These are phyloP conservation scores for Zymoseptoria passerinii DNA, from an alignment of 2,329 filamentous ascomycete species.

Conservation along the genomic window DNA sequence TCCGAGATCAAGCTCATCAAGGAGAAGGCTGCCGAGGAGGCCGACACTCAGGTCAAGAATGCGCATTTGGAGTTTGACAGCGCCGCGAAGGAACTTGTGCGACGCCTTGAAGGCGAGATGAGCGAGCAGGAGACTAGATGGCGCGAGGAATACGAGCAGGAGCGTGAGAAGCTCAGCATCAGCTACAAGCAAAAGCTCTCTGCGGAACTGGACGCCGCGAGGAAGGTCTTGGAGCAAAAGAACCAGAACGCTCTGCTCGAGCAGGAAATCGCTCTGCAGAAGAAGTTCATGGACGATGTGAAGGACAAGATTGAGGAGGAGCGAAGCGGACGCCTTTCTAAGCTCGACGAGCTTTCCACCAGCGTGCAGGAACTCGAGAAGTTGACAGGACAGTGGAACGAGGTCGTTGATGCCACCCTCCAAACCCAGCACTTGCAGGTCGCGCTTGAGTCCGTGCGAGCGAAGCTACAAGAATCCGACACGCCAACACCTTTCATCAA, in stretches of 20 bases:
- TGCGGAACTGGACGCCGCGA: constrained; percentile 68
- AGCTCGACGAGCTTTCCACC: constrained; percentile 68
- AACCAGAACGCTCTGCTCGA: constrained; percentile 79
- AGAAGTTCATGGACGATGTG: constrained; percentile 71
- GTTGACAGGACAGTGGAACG: constrained; percentile 82
- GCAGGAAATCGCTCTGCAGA: constrained; percentile 83
- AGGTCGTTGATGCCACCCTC: constrained; percentile 80
- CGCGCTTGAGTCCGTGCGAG: constrained; percentile 84
- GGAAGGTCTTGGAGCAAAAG: constrained; percentile 73
- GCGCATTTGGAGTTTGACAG: constrained; percentile 72
- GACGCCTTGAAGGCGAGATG: constrained; percentile 79
- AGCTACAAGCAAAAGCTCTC: constrained; percentile 73
- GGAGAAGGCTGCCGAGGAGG: constrained; percentile 57
- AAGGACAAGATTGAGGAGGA: constrained; percentile 78
- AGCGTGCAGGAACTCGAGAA: constrained; percentile 77
- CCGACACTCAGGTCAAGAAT: constrained; percentile 64
- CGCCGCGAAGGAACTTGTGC: constrained; percentile 78
- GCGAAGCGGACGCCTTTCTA: constrained; percentile 76
- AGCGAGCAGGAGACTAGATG: constrained; percentile 70
- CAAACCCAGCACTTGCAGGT: constrained; percentile 95
- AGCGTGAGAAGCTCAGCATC: constrained; percentile 70
- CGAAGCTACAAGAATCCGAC: constrained; percentile 66
- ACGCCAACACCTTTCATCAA: constrained; percentile 74
- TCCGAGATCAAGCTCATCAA: constrained; percentile 69
- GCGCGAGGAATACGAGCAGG: constrained; percentile 79